These are phyloP conservation scores for Pseudocercospora fuligena DNA, from an alignment of 2,329 filamentous ascomycete genomes.

Conservation along the genomic window DNA sequence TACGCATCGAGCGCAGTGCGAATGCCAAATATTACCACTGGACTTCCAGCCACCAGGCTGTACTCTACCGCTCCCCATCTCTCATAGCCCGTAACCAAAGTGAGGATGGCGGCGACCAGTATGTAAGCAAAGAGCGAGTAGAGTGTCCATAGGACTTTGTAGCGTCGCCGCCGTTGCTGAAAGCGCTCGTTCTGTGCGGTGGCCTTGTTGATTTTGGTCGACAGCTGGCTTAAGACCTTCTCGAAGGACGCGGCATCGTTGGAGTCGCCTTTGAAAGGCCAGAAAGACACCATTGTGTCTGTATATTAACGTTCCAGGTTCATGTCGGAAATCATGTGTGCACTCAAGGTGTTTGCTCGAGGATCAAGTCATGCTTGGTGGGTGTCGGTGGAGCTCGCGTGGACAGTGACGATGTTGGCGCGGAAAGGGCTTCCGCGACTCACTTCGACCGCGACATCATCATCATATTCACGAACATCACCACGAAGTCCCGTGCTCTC, in stretches of 20 bases:
- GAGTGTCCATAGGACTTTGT: constrained; percentile 84
- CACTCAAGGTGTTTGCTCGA: neutral
- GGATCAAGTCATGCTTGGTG: neutral
- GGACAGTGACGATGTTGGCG: neutral
- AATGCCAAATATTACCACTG: constrained; percentile 72
- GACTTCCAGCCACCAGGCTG: constrained; percentile 75
- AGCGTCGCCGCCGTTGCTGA: constrained; percentile 73
- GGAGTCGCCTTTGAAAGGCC: constrained; percentile 84
- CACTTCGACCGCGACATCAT: neutral
- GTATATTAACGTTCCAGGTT: constrained; percentile 10
- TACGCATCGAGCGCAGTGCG: constrained; percentile 69
- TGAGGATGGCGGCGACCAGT: constrained; percentile 78
- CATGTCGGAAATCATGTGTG: constrained; percentile 8
- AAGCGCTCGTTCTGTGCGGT: constrained; percentile 75
- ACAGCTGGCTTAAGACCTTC: constrained; percentile 81
- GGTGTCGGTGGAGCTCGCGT: constrained; percentile 4
- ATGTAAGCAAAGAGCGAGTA: constrained; percentile 92
- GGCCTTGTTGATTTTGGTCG: constrained; percentile 77
- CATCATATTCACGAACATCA: constrained; percentile 3
- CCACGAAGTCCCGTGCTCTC: constrained; percentile 3
- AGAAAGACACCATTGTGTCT: constrained; percentile 75
- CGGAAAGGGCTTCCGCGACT: neutral
- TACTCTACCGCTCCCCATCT: constrained; percentile 80
- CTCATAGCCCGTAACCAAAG: constrained; percentile 82
- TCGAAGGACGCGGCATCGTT: constrained; percentile 91